A percentile compares a stretch with the other conserved stretches of the same genome.
Evolutionary conservation across 768 basidiomycete genomes (phyloP).

Genomic region (Boletus sensibilis): DNA sequence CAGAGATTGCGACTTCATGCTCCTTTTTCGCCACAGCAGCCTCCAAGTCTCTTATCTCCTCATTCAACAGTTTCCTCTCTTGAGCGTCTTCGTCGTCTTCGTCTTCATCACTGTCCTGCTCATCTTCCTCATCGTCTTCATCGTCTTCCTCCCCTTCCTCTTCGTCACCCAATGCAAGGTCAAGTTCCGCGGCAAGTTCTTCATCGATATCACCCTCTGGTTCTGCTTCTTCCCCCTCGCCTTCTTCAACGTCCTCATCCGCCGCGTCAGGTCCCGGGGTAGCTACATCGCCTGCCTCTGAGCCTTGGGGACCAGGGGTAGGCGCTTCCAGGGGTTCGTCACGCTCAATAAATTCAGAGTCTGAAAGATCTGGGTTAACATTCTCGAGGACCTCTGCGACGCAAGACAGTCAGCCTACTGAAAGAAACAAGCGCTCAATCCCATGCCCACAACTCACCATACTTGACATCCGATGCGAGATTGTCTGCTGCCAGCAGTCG

Average conservation of each 20-base stretch:
- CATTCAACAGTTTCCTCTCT: slow-evolving; percentile 75
- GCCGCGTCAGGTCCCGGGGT: slow-evolving; percentile 54
- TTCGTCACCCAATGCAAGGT: slow-evolving; percentile 72
- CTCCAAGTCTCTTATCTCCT: slow-evolving; percentile 88
- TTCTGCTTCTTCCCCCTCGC: slow-evolving; percentile 58
- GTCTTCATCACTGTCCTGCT: slow-evolving; percentile 57
- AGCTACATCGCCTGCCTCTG: slow-evolving; percentile 61
- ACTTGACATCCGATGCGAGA: slow-evolving; percentile 71
- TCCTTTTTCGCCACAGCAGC: slow-evolving; percentile 85
- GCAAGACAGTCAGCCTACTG: not conserved
- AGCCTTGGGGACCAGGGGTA: slow-evolving; percentile 67
- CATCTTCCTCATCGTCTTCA: slow-evolving; percentile 64
- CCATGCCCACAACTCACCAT: slow-evolving; percentile 45
- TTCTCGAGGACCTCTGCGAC: slow-evolving; percentile 77
- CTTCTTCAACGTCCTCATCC: slow-evolving; percentile 59
- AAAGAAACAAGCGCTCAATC: not conserved
- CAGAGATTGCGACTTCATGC: slow-evolving; percentile 76
- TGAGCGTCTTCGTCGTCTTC: slow-evolving; percentile 82
- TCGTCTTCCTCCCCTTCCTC: slow-evolving; percentile 63
- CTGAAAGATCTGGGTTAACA: slow-evolving; percentile 87
- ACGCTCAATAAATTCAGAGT: slow-evolving; percentile 80
- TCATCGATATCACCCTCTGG: slow-evolving; percentile 83
- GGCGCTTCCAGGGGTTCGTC: slow-evolving; percentile 60
- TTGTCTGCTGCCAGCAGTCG: slow-evolving; percentile 79
- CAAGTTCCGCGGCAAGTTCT: slow-evolving; percentile 84